Evolutionary conservation across 2,329 filamentous ascomycete species (phyloP).

Genomic region (Penicillium hesseltinei): DNA sequence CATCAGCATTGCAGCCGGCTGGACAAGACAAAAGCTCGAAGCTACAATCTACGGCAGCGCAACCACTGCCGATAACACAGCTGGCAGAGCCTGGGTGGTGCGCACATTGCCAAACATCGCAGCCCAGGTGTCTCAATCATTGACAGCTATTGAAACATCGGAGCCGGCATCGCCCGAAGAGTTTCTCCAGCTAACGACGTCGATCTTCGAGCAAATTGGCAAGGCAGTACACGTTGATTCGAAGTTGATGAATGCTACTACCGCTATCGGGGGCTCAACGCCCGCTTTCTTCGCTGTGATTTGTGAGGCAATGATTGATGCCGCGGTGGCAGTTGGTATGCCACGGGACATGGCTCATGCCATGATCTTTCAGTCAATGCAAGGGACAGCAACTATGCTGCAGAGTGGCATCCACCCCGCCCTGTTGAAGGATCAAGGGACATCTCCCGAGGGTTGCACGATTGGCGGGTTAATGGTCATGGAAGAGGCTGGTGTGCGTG

Average conservation of each 20-base stretch:
- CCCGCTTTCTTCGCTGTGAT: constrained; percentile 62
- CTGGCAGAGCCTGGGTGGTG: constrained; percentile 32
- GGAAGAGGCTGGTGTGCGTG: constrained; percentile 57
- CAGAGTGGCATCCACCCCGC: constrained; percentile 60
- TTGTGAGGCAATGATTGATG: constrained; percentile 60
- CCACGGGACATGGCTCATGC: constrained; percentile 58
- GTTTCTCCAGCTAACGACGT: constrained; percentile 34
- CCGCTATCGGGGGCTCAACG: constrained; percentile 60
- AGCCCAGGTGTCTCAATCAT: constrained; percentile 44
- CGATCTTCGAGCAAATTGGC: constrained; percentile 55
- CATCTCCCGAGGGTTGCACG: constrained; percentile 62
- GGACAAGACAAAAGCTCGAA: constrained; percentile 45
- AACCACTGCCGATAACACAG: constrained; percentile 15
- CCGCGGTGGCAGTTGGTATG: constrained; percentile 62
- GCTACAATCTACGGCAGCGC: constrained; percentile 32
- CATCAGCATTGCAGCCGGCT: constrained; percentile 54
- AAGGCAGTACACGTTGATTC: constrained; percentile 52
- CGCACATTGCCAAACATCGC: constrained; percentile 49
- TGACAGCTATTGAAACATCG: constrained; percentile 52
- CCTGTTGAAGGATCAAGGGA: constrained; percentile 59
- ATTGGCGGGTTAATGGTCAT: constrained; percentile 61
- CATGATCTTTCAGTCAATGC: constrained; percentile 63
- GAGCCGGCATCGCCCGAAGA: constrained; percentile 43
- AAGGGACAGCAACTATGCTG: constrained; percentile 58
- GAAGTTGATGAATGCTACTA: constrained; percentile 55